A percentile compares a stretch with the other conserved stretches of the same genome.
phyloP scores from a whole-genome alignment of 352 stramenopile genomes.

The Phytopythium ostracodes region DNA sequence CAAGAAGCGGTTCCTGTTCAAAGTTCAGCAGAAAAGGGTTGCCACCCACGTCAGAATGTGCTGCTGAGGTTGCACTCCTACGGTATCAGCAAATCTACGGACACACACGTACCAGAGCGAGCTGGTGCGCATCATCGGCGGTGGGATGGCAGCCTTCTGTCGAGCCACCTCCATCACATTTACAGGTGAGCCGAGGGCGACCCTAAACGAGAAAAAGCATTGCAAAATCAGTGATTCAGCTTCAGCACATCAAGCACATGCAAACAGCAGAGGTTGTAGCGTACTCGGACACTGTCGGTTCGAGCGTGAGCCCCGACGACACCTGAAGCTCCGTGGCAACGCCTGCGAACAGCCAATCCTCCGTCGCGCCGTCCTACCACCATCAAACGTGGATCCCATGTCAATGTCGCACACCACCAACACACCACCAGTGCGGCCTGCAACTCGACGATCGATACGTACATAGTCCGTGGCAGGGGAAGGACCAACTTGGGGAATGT shows the following conservation, averaged over 20 bases:
- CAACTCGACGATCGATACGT: slow-evolving; percentile 6
- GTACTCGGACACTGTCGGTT: slow-evolving; percentile 55
- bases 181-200: slow-evolving; percentile 30
- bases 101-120: slow-evolving; percentile 50
- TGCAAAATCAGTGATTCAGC: not conserved
- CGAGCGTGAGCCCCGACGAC: slow-evolving; percentile 72
- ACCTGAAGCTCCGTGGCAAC: slow-evolving; percentile 85
- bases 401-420: not conserved
- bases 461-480: slow-evolving; percentile 74
- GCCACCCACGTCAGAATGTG: not conserved
- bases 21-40: too few relatives aligned
- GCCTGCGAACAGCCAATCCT: slow-evolving; percentile 86
- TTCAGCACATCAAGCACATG: not conserved
- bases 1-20: slow-evolving; percentile 70
- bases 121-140: slow-evolving; percentile 61
- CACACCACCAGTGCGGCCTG: not conserved
- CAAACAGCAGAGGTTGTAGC: slow-evolving; percentile 8
- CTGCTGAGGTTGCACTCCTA: not conserved
- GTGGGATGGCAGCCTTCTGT: slow-evolving; percentile 65
- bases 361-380: slow-evolving; percentile 77
- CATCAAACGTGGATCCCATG: not conserved
- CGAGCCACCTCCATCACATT: slow-evolving; percentile 77
- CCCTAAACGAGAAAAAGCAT: slow-evolving; percentile 13
- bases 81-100: not conserved
- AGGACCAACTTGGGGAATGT: slow-evolving; percentile 50